Evolutionary conservation across 352 stramenopile species (phyloP), one percentile per base, ranked within the genome.

Genomic region (Phytophthora crassamura): DNA sequence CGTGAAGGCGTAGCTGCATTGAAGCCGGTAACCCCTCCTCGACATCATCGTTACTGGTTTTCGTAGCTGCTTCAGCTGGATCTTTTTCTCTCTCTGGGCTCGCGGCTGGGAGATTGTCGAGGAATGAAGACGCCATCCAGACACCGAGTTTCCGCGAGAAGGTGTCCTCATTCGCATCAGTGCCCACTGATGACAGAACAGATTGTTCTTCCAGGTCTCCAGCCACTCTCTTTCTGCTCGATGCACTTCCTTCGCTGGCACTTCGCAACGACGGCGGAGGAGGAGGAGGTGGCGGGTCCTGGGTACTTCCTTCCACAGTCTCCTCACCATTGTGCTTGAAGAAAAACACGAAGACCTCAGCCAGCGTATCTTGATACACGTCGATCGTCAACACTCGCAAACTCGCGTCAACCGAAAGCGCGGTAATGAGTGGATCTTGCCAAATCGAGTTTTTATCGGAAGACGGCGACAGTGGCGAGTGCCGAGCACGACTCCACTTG

Each of bases 281-380:
- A 33, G 62, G 59, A 7, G 65, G 56, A 14, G 48, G 18, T 36
- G 53, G 28, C 16, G 70, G 46, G 4, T 72, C 38, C 6, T 58
- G 35, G 0, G 8, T 7, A 34, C 34, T 54, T 35, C 48, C 58
- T 7, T 68, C 59, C 11, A 28, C 22, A 35, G n/a, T 16, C 38
- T 72, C 53, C 18, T 80, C 67, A 12, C 54, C 58, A n/a, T 74
- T 73, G 12, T 73, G 76, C 35, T 76, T 59, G 52, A 88, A 90
- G 40, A 95, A 94, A 55, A 95, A 95, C 3, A 92, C 53, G 28
- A 95, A 81, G 12, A 94, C 61, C 43, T 90, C 78, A 11, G 86
- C 67, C 33, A 94, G 77, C 7, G 84, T 90, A 35, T 93, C 81
- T 67, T 93, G 86, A 47, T 92, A 88, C 22, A 94, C 46, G 42